Base-by-base conservation (phyloP, 2,329 filamentous ascomycete genomes). In the Fonsecaea monophora region DNA sequence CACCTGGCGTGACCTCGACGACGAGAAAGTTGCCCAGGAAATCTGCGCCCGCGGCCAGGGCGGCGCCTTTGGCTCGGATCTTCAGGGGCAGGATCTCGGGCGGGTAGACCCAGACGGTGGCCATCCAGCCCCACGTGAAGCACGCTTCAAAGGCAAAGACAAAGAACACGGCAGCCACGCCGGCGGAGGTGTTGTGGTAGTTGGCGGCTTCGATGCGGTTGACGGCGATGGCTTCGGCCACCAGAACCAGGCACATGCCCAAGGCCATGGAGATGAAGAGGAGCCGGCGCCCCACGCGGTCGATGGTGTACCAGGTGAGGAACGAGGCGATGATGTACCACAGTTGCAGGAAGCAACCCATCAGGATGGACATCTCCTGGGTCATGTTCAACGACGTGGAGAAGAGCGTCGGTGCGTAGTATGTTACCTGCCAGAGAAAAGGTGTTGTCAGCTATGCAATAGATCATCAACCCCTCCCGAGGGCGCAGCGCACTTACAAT, bases 1-100 rank as follows among this genome's bases (percentile, higher is more conserved):
- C 9, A 59, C 56, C 60, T 12, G 68, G 68, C 0, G 87, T 88
- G 59, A 90, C 85, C 84, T 89, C 88, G 58, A 90, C 88, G 30
- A 90, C 86, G 74, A 89, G 79, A 76, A 89, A 89, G 76, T 88
- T 87, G 77, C 84, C 85, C 15, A 85, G 78, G 85, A 86, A 87
- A 76, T 87, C 88, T 6, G 75, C 75, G 0, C 75, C 75, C 0
- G 76, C 77, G 2, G 77, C 79, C 45, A 83, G 77, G 0, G 81
- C 78, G 61, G 79, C 77, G 67, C 77, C 79, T 10, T 76, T 74
- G 4, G 78, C 76, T 4, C 81, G 75, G 4, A 81, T 88, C 68
- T 83, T 81, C 42, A 79, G 75, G 7, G 81, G 81, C 64, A 81
- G 81, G 67, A 82, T 75, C 70, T 83, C 81, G 62, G 77, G 76